Conservation (phyloP, 352 stramenopile genomes). For the Poterioochromonas sp. region DNA sequence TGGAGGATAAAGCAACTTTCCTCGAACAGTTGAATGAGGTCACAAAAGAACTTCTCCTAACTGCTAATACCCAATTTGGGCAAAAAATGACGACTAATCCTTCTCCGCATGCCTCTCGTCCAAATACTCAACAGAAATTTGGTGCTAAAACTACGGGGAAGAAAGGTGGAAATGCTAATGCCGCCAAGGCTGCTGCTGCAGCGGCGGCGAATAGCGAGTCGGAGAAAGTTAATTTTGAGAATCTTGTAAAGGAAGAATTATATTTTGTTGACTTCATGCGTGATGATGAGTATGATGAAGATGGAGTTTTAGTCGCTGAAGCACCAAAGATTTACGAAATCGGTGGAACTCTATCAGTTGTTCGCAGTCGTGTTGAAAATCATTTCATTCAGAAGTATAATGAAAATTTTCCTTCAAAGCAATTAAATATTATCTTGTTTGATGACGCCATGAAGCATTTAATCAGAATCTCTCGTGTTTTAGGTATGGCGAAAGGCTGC, state of each 20-base stretch:
- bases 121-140: background rate
- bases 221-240: background rate
- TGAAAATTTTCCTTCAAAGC: conserved; percentile 54
- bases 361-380: conserved; percentile 55
- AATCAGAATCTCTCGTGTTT: conserved; percentile 62
- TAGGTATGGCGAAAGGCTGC: conserved; percentile 53
- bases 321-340: conserved; percentile 68
- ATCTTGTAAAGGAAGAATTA: background rate
- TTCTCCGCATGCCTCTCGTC: background rate
- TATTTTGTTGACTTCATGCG: conserved; percentile 96
- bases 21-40: conserved; percentile 66
- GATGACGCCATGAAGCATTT: conserved; percentile 74
- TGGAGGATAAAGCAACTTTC: conserved; percentile 38
- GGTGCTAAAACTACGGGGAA: background rate
- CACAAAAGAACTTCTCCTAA: conserved; percentile 60
- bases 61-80: background rate
- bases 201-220: background rate
- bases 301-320: conserved; percentile 68
- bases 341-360: conserved; percentile 47
- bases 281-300: conserved; percentile 90
- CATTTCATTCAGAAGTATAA: conserved; percentile 69
- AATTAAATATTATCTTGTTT: conserved; percentile 72
- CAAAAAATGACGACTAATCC: background rate
- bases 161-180: background rate
- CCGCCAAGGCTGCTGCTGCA: background rate